These are phyloP conservation scores for Aspergillus haitiensis DNA, from an alignment of 495 filamentous ascomycete genomes.

Conservation along the genomic window DNA sequence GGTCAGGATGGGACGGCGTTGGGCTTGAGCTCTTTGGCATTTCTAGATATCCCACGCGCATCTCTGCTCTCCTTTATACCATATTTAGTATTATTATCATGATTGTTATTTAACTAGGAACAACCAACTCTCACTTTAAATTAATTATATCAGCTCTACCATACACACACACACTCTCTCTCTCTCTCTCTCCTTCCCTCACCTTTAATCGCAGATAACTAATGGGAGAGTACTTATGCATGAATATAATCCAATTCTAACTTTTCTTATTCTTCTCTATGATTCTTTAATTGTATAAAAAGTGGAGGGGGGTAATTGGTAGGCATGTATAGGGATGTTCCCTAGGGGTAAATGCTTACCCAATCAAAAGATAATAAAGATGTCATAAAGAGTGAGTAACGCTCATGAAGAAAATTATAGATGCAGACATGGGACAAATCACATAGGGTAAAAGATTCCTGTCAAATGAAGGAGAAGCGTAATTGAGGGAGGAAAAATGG, in stretches of 20 bases:
- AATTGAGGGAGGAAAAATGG: background rate
- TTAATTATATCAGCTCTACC: background rate
- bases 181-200: background rate
- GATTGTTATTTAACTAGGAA: background rate
- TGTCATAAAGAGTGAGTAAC: background rate
- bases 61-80: background rate
- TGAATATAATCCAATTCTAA: too few species aligned
- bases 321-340: too few species aligned
- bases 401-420: conserved; percentile 1
- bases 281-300: too few species aligned
- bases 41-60: background rate
- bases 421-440: conserved; percentile 1
- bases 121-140: background rate
- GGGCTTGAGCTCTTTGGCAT: background rate
- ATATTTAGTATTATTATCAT: background rate
- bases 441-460: too few species aligned
- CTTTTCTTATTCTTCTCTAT: too few species aligned
- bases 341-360: too few species aligned
- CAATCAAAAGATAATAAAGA: too few species aligned
- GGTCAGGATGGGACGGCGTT: conserved; percentile 1
- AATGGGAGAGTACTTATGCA: background rate
- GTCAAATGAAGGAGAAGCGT: too few species aligned
- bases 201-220: background rate
- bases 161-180: background rate
- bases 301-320: too few species aligned